Evolutionary conservation across 2,329 filamentous ascomycete genomes (phyloP), one percentile per base, ranked within the genome.

Genomic region (Aotearoamyces nothofagi): DNA sequence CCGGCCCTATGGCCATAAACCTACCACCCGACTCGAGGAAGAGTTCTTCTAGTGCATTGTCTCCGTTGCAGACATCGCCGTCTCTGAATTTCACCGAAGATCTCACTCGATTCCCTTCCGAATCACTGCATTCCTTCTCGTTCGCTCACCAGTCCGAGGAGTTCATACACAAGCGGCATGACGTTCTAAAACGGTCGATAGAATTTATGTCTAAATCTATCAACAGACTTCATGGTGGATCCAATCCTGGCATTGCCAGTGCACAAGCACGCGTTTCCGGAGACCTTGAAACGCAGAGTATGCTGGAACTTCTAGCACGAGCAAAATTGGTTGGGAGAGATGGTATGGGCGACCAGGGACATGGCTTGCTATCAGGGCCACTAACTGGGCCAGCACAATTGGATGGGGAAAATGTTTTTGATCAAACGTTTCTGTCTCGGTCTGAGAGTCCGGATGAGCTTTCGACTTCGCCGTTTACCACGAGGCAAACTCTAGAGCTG

Each of bases 101-200:
- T 49, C 68, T 98, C 25, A 77, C 76, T 25, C 77, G 86, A 28
- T 98, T 98, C 50, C 87, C 90, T 2, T 83, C 82, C 42, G 90
- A 98, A 51, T 98, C 90, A 5, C 61, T 98, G 26, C 90, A 98
- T 54, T 98, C 90, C 2, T 98, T 98, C 57, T 96, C 87, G 9
- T 98, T 98, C 53, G 83, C 90, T 22, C 82, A 92, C 42, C 86
- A 93, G 54, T 87, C 86, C 3, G 86, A 93, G 47, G 87, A 96
- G 37, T 74, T 83, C 37, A 65, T 96, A 32, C 81, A 93, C 50
- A 93, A 72, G 51, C 78, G 90, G 31, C 86, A 96, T 51, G 92
- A 83, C 60, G 78, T 93, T 17, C 53, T 98, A 45, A 93, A 92
- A 56, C 70, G 87, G 34, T 92, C 86, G 6, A 77, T 94, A 47